Conservation (phyloP, 2,329 filamentous ascomycete genomes). For the Trichoderma guizhouense region DNA sequence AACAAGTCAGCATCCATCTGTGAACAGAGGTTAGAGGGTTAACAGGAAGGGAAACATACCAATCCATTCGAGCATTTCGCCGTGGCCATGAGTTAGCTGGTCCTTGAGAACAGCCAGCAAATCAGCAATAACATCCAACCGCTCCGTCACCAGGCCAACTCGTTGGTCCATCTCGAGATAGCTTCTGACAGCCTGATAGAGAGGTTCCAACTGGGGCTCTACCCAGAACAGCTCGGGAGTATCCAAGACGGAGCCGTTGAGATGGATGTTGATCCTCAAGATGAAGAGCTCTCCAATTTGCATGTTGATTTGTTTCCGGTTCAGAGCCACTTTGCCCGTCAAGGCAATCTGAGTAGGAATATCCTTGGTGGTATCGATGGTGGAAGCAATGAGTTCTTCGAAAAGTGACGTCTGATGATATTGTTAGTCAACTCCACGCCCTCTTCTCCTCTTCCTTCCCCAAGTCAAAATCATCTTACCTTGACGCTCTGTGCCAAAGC, state of each 20-base stretch:
- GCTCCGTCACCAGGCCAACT: slow-evolving; percentile 82
- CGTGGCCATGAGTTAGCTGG: slow-evolving; percentile 89
- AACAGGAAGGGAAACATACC: slow-evolving; percentile 49
- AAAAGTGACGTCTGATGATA: slow-evolving; percentile 75
- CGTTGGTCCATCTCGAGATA: slow-evolving; percentile 99
- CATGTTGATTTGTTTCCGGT: slow-evolving; percentile 93
- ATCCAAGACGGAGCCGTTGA: slow-evolving; percentile 94
- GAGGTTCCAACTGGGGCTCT: slow-evolving; percentile 91
- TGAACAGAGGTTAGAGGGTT: too few relatives aligned
- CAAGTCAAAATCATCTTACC: slow-evolving; percentile 39
- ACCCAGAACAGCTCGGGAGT: slow-evolving; percentile 98
- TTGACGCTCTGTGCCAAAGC: slow-evolving; percentile 95
- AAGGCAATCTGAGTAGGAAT: slow-evolving; percentile 89
- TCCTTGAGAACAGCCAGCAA: slow-evolving; percentile 90
- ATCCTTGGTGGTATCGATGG: slow-evolving; percentile 88
- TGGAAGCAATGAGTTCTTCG: slow-evolving; percentile 90
- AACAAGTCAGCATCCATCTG: slow-evolving; percentile 19
- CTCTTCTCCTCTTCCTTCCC: too few relatives aligned
- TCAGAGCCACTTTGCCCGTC: slow-evolving; percentile 88
- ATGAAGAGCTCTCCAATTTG: slow-evolving; percentile 99
- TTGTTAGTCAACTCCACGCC: not conserved
- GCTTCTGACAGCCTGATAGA: slow-evolving; percentile 91
- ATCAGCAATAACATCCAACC: slow-evolving; percentile 84
- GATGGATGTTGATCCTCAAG: slow-evolving; percentile 93
- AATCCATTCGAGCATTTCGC: slow-evolving; percentile 86